phyloP scores from a whole-genome alignment of 306 rosid species.

The Castanea sativa region DNA sequence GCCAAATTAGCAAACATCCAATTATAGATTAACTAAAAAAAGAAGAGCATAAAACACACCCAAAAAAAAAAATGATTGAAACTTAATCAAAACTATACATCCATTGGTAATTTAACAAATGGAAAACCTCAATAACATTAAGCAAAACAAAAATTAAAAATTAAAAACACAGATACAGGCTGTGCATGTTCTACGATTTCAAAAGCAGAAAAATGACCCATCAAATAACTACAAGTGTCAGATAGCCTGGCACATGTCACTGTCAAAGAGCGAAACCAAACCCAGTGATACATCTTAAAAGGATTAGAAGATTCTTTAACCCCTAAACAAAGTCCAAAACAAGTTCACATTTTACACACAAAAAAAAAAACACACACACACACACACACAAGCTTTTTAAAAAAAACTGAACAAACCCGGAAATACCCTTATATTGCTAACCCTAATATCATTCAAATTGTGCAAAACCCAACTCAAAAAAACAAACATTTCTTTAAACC shows the following conservation, averaged over 20 bases:
- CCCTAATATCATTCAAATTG: background rate
- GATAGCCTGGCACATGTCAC: background rate
- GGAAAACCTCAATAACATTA: background rate
- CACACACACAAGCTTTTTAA: background rate
- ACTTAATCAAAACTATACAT: no score
- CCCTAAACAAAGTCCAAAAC: background rate
- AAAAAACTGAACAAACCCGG: background rate
- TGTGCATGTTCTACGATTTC: background rate
- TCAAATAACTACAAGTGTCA: background rate
- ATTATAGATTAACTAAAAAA: background rate
- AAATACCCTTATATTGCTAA: background rate
- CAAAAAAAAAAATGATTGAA: no score
- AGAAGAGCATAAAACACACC: constrained; percentile 8
- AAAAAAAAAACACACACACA: background rate
- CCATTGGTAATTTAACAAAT: background rate
- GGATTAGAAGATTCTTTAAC: background rate
- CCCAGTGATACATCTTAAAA: background rate
- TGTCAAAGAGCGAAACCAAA: background rate
- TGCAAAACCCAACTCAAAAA: no score
- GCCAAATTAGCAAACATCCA: no score
- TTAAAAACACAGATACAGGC: background rate
- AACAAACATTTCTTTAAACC: background rate
- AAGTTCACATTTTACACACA: background rate
- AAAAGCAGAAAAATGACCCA: background rate
- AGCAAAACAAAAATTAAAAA: background rate